phyloP scores from a whole-genome alignment of 2,329 filamentous ascomycete genomes.

The Amauroascus niger region DNA sequence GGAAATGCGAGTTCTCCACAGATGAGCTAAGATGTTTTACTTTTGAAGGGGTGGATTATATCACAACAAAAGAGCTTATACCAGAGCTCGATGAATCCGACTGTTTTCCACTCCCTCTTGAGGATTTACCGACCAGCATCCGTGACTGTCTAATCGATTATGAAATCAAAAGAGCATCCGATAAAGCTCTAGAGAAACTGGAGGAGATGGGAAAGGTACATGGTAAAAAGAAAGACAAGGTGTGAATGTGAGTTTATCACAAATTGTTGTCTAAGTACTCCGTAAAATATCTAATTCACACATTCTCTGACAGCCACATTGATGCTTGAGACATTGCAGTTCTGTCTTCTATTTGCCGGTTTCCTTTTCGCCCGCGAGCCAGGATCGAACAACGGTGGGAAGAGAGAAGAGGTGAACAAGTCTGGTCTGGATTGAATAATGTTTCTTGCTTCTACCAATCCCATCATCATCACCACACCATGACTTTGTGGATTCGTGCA shows the following conservation, averaged over 20 bases:
- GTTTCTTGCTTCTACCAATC: not conserved
- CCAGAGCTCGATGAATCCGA: conserved; percentile 8
- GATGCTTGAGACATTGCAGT: not conserved
- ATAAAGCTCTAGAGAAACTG: conserved; percentile 8
- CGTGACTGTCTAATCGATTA: not conserved
- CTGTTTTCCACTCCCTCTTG: conserved; percentile 7
- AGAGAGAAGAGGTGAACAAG: not conserved
- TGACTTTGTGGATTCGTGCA: no score
- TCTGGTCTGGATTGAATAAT: not conserved
- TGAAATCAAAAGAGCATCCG: conserved; percentile 11
- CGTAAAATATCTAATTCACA: not conserved
- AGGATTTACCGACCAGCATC: conserved; percentile 9
- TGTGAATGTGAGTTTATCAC: not conserved
- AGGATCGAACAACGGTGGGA: not conserved
- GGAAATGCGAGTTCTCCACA: conserved; percentile 11
- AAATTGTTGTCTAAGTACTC: no score
- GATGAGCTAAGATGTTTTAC: conserved; percentile 7
- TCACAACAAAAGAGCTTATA: conserved; percentile 8
- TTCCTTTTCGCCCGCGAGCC: not conserved
- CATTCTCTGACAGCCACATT: not conserved
- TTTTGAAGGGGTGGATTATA: not conserved
- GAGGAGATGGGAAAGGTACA: conserved; percentile 7
- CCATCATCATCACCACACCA: not conserved
- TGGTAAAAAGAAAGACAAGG: not conserved
- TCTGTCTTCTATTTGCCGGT: not conserved